Evolutionary conservation across 192 early-diverging fungal species (phyloP).

Genomic region (Umbelopsis sp.): DNA sequence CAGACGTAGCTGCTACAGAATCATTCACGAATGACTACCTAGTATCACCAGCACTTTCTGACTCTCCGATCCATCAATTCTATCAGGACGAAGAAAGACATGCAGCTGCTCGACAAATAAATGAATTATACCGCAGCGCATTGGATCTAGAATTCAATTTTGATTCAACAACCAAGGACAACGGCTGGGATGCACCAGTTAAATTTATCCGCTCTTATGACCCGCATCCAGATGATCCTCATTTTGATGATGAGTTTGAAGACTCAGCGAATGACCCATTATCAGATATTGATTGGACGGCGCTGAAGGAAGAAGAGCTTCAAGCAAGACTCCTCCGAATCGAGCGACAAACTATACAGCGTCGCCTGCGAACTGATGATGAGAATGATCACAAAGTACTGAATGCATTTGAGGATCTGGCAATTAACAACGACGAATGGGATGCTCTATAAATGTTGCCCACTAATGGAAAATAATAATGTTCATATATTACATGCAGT

Average conservation of each 20-base stretch:
- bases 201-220: background rate
- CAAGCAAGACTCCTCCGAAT: background rate
- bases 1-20: background rate
- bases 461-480: background rate
- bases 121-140: background rate
- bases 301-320: slow-evolving; percentile 7
- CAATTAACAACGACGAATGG: slow-evolving; percentile 9
- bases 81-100: background rate
- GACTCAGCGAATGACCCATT: background rate
- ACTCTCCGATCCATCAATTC: slow-evolving; percentile 8
- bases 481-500: slow-evolving; percentile 8
- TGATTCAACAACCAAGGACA: background rate
- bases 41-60: background rate
- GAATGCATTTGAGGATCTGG: background rate
- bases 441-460: background rate
- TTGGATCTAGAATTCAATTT: background rate
- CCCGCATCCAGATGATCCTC: background rate
- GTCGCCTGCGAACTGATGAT: slow-evolving; percentile 1
- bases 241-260: background rate
- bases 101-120: background rate
- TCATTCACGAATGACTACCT: background rate
- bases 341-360: background rate
- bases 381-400: background rate
- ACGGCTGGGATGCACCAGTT: slow-evolving; percentile 13
- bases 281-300: slow-evolving; percentile 1